Evolutionary conservation across 1,284 basidiomycete genomes (phyloP).

Genomic region (Bondarzewia mesenterica): DNA sequence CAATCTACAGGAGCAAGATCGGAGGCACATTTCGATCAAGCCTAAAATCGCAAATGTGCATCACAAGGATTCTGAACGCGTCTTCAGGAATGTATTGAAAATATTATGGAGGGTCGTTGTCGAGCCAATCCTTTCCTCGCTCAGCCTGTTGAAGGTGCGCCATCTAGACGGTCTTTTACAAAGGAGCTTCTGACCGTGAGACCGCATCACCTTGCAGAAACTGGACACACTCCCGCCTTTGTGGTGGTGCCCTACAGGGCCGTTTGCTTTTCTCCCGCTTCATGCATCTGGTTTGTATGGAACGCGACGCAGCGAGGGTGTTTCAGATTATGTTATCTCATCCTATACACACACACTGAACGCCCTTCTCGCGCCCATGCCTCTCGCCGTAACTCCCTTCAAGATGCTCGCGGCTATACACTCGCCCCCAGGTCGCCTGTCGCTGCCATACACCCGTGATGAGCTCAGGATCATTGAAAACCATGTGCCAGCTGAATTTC

Average conservation of each 20-base stretch:
- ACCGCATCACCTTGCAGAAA: too few relatives aligned
- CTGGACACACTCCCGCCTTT: neutral
- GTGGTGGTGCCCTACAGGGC: conserved; percentile 1
- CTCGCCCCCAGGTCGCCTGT: neutral
- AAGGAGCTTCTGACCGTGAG: too few relatives aligned
- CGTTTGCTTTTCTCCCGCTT: neutral
- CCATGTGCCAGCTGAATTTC: neutral
- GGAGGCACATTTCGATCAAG: too few relatives aligned
- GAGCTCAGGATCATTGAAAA: neutral
- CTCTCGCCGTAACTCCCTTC: neutral
- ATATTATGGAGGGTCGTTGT: too few relatives aligned
- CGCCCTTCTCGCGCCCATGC: neutral
- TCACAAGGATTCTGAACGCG: too few relatives aligned
- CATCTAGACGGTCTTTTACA: too few relatives aligned
- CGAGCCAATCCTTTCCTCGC: too few relatives aligned
- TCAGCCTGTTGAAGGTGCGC: too few relatives aligned
- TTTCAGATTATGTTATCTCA: neutral
- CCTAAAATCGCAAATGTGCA: too few relatives aligned
- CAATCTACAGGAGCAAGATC: too few relatives aligned
- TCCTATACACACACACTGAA: neutral
- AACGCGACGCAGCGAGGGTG: neutral
- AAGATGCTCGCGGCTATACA: neutral
- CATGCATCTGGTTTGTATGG: neutral
- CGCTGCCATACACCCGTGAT: neutral
- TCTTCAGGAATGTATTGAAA: too few relatives aligned